A percentile compares a stretch with the other conserved stretches of the same genome.
Conservation (phyloP, 805 yeast species). For the Saturnispora galanensis region DNA sequence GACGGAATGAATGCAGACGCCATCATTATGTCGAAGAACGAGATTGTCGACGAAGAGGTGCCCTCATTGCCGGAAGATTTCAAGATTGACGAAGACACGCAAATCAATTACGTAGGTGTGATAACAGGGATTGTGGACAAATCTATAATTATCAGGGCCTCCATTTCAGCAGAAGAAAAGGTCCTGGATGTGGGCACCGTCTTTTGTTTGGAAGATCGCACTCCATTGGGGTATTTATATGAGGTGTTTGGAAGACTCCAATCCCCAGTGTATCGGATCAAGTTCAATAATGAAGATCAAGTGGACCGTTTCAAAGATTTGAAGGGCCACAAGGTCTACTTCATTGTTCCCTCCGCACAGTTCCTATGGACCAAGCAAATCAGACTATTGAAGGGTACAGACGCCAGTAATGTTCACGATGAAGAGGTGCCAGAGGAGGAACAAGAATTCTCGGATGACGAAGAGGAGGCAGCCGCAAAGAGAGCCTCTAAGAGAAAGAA, state of each 20-base stretch:
- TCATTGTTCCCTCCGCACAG: conserved; percentile 72
- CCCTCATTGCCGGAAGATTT: conserved; percentile 62
- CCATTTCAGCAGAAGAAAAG: conserved; percentile 71
- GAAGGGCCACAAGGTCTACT: conserved; percentile 53
- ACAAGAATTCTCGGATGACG: conserved; percentile 94
- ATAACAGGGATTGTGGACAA: conserved; percentile 61
- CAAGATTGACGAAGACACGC: conserved; percentile 45
- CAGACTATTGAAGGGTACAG: conserved; percentile 71
- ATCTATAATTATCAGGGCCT: conserved; percentile 63
- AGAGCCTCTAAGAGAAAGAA: conserved; percentile 52
- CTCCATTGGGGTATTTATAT: conserved; percentile 63
- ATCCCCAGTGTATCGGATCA: conserved; percentile 71
- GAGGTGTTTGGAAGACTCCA: conserved; percentile 88
- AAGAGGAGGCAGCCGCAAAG: conserved; percentile 67
- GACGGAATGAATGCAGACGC: conserved; percentile 24
- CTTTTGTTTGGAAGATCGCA: conserved; percentile 64
- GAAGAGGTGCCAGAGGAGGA: conserved; percentile 91
- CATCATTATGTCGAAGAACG: conserved; percentile 70
- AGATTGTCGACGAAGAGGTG: conserved; percentile 56
- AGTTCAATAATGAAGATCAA: conserved; percentile 44
- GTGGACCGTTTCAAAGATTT: conserved; percentile 35
- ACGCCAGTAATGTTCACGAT: conserved; percentile 91
- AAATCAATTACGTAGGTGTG: conserved; percentile 63
- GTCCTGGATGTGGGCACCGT: conserved; percentile 75
- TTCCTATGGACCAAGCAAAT: conserved; percentile 70